Percentiles rank a stretch among this genome's conserved stretches.
These are phyloP conservation scores for Fusarium sp. DNA, from an alignment of 2,329 filamentous ascomycete species.

Conservation along the genomic window DNA sequence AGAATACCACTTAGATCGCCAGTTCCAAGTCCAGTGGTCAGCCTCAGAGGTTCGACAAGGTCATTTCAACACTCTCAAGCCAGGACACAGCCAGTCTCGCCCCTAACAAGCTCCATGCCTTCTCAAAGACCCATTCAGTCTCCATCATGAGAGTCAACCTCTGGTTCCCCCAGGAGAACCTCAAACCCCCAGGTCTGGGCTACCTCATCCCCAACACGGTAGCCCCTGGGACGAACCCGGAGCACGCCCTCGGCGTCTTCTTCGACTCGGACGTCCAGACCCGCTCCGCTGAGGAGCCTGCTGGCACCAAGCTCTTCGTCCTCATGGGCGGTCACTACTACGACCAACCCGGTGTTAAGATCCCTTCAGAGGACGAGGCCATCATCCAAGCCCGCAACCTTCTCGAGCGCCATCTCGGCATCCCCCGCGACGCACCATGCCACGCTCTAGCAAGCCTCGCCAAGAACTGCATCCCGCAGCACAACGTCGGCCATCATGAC, in stretches of 20 bases:
- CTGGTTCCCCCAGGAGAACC: conserved; percentile 72
- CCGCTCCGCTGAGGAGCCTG: conserved; percentile 60
- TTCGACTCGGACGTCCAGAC: conserved; percentile 75
- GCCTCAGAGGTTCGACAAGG: conserved; percentile 57
- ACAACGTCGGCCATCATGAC: conserved; percentile 76
- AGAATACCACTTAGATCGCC: conserved; percentile 23
- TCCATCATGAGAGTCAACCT: conserved; percentile 94
- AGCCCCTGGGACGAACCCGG: conserved; percentile 75
- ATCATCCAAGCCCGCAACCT: conserved; percentile 73
- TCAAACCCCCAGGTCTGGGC: conserved; percentile 79
- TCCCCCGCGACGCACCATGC: conserved; percentile 65
- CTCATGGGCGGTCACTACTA: conserved; percentile 96
- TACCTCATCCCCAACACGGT: conserved; percentile 86
- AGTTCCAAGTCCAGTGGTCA: conserved; percentile 11
- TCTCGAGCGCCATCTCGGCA: conserved; percentile 75
- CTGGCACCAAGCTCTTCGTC: conserved; percentile 86
- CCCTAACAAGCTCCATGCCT: conserved; percentile 53
- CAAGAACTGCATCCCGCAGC: conserved; percentile 86
- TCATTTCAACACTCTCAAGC: conserved; percentile 69
- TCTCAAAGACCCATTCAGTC: conserved; percentile 67
- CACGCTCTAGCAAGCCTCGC: conserved; percentile 66
- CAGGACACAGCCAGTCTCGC: conserved; percentile 54
- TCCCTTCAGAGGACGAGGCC: conserved; percentile 70
- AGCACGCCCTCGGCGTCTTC: conserved; percentile 86
- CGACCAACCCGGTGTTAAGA: conserved; percentile 54